These are phyloP conservation scores for Candida dubliniensis DNA, from an alignment of 1,139 yeast species.

Conservation along the genomic window DNA sequence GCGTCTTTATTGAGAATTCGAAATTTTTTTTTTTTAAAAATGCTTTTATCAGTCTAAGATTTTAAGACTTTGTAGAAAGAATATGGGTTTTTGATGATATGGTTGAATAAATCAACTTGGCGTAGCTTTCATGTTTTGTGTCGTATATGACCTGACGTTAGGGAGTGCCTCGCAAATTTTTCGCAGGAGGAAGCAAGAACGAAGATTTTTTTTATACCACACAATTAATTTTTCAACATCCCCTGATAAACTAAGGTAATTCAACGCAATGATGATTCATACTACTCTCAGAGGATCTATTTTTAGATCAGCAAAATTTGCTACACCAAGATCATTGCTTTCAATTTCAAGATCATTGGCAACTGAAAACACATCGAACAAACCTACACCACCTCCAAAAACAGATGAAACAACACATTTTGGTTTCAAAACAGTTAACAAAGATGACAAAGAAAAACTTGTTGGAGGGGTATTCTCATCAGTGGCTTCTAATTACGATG, in stretches of 20 bases:
- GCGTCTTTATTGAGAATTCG: not conserved
- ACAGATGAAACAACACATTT: constrained; percentile 69
- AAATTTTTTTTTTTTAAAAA: not conserved
- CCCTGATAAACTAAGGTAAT: not conserved
- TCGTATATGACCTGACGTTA: not conserved
- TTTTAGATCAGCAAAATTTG: constrained; percentile 4
- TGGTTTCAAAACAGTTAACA: constrained; percentile 84
- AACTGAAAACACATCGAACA: constrained; percentile 2
- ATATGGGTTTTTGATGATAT: not conserved
- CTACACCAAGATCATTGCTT: not conserved
- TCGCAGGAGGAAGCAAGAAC: not conserved
- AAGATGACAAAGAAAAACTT: constrained; percentile 77
- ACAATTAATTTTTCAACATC: not conserved
- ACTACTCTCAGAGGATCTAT: constrained; percentile 5
- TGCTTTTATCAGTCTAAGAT: not conserved
- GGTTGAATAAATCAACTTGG: not conserved
- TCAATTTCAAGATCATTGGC: constrained; percentile 6
- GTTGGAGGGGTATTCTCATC: constrained; percentile 92
- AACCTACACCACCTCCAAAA: constrained; percentile 8
- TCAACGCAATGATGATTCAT: constrained; percentile 1
- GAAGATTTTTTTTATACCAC: not conserved
- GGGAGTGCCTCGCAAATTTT: not conserved
- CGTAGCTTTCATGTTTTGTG: not conserved
- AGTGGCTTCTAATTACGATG: constrained; percentile 90
- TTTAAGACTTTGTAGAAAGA: not conserved